A percentile compares a stretch with the other conserved stretches of the same genome.
phyloP scores from a whole-genome alignment of 1,139 yeast species.

The Lodderomyces pseudojiufengensis region DNA sequence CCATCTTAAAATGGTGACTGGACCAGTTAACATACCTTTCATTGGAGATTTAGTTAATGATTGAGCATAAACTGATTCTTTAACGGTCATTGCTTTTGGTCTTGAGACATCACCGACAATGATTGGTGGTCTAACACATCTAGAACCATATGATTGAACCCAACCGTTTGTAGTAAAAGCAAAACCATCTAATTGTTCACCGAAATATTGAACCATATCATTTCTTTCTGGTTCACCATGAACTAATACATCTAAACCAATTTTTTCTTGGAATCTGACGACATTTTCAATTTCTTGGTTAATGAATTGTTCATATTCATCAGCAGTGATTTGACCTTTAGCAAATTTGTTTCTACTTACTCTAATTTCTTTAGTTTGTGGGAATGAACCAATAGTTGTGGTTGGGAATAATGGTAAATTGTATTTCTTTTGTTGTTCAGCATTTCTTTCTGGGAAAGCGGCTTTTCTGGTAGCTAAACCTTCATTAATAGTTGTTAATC shows the following conservation, averaged over 20 bases:
- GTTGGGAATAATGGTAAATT: constrained; percentile 99
- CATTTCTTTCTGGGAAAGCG: constrained; percentile 83
- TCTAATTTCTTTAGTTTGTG: constrained; percentile 99
- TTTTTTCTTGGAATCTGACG: constrained; percentile 98
- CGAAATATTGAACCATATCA: constrained; percentile 99
- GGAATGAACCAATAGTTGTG: constrained; percentile 99
- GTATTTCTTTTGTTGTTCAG: constrained; percentile 80
- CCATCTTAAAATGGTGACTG: constrained; percentile 99
- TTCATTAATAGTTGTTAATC: constrained; percentile 79
- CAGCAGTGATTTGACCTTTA: constrained; percentile 93
- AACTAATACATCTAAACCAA: constrained; percentile 95
- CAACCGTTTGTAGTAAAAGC: constrained; percentile 99
- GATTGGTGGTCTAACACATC: constrained; percentile 99
- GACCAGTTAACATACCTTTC: constrained; percentile 99
- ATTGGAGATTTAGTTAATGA: constrained; percentile 91
- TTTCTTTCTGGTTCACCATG: constrained; percentile 99
- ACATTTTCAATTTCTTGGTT: constrained; percentile 94
- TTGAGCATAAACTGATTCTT: constrained; percentile 99
- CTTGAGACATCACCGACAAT: constrained; percentile 99
- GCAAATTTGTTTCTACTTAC: constrained; percentile 96
- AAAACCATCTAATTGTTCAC: constrained; percentile 97
- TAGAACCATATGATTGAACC: constrained; percentile 99
- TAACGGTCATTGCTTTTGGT: constrained; percentile 97
- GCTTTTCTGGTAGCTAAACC: constrained; percentile 80
- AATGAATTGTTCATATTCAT: constrained; percentile 93